A percentile compares a stretch with the other conserved stretches of the same genome.
These are phyloP conservation scores for Diutina catenulata DNA, from an alignment of 1,139 yeast genomes.

Conservation along the genomic window DNA sequence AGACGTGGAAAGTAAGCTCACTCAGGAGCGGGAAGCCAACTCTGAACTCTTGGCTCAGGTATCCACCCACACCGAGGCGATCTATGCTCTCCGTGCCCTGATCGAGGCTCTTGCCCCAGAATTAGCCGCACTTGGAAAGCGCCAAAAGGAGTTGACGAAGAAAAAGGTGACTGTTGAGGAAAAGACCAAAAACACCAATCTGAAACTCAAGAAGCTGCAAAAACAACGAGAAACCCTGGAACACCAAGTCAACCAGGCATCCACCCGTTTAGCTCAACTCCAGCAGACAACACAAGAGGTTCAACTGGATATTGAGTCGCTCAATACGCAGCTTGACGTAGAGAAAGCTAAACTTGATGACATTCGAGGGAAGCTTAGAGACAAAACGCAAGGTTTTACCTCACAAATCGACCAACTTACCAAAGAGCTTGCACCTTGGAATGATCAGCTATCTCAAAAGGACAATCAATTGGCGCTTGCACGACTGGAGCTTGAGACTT, in stretches of 20 bases:
- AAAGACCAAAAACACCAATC: slow-evolving; percentile 50
- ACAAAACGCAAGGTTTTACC: slow-evolving; percentile 58
- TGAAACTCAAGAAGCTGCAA: slow-evolving; percentile 49
- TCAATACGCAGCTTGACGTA: slow-evolving; percentile 30
- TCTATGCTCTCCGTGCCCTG: background rate
- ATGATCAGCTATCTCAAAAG: slow-evolving; percentile 51
- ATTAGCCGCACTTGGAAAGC: slow-evolving; percentile 11
- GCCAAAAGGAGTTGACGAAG: slow-evolving; percentile 26
- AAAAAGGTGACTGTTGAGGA: slow-evolving; percentile 65
- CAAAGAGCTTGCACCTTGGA: slow-evolving; percentile 74
- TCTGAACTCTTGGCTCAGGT: slow-evolving; percentile 15
- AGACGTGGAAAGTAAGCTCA: slow-evolving; percentile 26
- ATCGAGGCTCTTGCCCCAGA: background rate
- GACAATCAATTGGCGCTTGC: slow-evolving; percentile 57
- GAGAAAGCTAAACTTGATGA: slow-evolving; percentile 51
- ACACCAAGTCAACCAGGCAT: slow-evolving; percentile 27
- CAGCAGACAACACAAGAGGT: slow-evolving; percentile 30
- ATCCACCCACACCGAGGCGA: slow-evolving; percentile 16
- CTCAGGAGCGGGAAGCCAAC: slow-evolving; percentile 37
- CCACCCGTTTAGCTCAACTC: slow-evolving; percentile 34
- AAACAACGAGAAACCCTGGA: slow-evolving; percentile 33
- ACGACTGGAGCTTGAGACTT: slow-evolving; percentile 51
- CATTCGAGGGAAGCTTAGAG: slow-evolving; percentile 56
- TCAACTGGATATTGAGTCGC: slow-evolving; percentile 28
- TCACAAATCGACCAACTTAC: slow-evolving; percentile 54